Conservation (phyloP, 2,329 filamentous ascomycete species). For the Zymoseptoria crescenta region DNA sequence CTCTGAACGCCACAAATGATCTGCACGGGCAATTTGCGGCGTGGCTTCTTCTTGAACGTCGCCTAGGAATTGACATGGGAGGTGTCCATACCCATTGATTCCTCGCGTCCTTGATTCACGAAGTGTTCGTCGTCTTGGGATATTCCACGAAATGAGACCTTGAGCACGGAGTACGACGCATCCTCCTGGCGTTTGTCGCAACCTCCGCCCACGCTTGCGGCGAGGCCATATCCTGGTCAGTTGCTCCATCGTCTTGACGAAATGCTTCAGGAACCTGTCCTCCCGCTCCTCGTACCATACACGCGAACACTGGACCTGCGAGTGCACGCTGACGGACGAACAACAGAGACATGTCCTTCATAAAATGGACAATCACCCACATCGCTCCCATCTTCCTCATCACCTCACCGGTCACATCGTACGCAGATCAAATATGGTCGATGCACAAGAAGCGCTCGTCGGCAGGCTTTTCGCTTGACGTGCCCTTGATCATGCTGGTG, state of each 20-base stretch:
- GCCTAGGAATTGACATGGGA: too few species aligned
- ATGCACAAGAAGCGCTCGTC: slow-evolving; percentile 54
- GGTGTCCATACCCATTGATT: not conserved
- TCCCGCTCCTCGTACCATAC: too few species aligned
- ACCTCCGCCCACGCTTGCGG: not conserved
- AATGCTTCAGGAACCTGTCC: too few species aligned
- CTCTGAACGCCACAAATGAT: not conserved
- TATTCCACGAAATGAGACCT: not conserved
- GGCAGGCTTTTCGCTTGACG: slow-evolving; percentile 58
- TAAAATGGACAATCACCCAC: slow-evolving; percentile 29
- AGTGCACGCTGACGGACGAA: not conserved
- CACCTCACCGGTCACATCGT: slow-evolving; percentile 56
- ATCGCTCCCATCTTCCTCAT: slow-evolving; percentile 42
- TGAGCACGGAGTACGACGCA: not conserved
- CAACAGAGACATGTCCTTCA: slow-evolving; percentile 20
- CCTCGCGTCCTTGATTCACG: not conserved
- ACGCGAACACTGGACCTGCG: too few species aligned
- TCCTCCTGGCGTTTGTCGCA: not conserved
- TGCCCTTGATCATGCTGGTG: slow-evolving; percentile 59
- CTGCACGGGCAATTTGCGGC: not conserved
- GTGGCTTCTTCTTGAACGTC: not conserved
- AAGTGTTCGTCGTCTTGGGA: not conserved
- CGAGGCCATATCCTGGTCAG: too few species aligned
- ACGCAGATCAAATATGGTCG: slow-evolving; percentile 59
- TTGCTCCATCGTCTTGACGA: too few species aligned